Evolutionary conservation across 441 rosid genomes (phyloP).

Genomic region (Syzygium malaccense): DNA sequence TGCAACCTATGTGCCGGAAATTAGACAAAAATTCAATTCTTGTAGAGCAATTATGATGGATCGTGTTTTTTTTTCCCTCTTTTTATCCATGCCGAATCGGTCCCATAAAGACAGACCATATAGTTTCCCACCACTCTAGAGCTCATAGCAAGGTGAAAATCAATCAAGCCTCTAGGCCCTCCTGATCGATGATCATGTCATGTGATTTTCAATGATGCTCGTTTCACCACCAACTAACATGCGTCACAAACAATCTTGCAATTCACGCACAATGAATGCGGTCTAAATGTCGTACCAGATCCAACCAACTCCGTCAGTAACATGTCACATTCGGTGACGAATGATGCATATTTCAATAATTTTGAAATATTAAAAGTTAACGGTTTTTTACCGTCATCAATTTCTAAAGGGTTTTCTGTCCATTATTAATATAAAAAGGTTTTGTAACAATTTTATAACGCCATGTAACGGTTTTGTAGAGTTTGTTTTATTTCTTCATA

Average conservation of each 20-base stretch:
- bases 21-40: neutral
- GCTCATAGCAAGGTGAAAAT: neutral
- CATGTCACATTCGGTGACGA: neutral
- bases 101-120: neutral
- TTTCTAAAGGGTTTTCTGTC: too few relatives aligned
- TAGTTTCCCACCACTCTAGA: neutral
- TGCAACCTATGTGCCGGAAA: neutral
- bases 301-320: neutral
- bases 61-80: neutral
- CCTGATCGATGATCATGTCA: neutral
- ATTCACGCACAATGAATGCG: neutral
- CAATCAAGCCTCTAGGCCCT: neutral
- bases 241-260: neutral
- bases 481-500: too few relatives aligned
- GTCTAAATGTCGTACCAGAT: neutral
- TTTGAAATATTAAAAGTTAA: too few relatives aligned
- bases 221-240: neutral
- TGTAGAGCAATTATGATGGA: neutral
- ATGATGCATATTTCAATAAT: neutral
- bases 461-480: too few relatives aligned
- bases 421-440: too few relatives aligned
- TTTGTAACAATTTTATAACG: too few relatives aligned
- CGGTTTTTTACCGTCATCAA: too few relatives aligned
- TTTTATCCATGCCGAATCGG: neutral
- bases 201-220: neutral